phyloP scores from a whole-genome alignment of 164 flowering plant genomes.

The Kingdonia uniflora region DNA sequence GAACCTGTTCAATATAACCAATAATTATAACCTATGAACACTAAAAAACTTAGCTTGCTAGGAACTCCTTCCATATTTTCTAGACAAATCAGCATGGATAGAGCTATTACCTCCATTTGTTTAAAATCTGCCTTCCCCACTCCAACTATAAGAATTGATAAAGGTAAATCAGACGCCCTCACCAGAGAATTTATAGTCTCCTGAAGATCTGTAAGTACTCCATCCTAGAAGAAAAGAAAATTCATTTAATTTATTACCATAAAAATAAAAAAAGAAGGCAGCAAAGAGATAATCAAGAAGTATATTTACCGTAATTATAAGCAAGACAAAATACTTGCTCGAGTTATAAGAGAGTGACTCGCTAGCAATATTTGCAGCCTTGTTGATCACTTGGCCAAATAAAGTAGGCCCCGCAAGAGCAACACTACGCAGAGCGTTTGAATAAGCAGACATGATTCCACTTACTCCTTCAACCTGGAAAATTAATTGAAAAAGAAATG shows the following conservation, averaged over 20 bases:
- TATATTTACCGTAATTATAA: slow-evolving; percentile 61
- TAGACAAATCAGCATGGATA: no score
- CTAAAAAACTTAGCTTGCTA: no score
- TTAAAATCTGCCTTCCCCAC: slow-evolving; percentile 84
- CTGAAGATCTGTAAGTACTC: slow-evolving; percentile 72
- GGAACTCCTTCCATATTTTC: no score
- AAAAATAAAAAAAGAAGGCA: neutral
- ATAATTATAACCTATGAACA: no score
- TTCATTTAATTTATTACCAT: neutral
- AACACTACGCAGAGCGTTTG: slow-evolving; percentile 52
- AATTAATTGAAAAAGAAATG: neutral
- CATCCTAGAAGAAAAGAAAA: slow-evolving; percentile 45
- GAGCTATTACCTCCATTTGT: slow-evolving; percentile 71
- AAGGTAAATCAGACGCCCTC: slow-evolving; percentile 85
- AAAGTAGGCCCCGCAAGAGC: slow-evolving; percentile 84
- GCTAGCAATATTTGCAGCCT: slow-evolving; percentile 67
- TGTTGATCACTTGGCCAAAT: slow-evolving; percentile 71
- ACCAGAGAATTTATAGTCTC: slow-evolving; percentile 84
- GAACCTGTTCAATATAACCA: slow-evolving; percentile 33
- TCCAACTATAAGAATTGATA: slow-evolving; percentile 87
- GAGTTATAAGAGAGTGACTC: slow-evolving; percentile 30
- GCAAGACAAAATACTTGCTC: slow-evolving; percentile 65
- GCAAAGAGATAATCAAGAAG: neutral
- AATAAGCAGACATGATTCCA: slow-evolving; percentile 80
- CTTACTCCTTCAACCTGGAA: slow-evolving; percentile 72